Base-by-base conservation (phyloP, 345 rosid species). In the Camelina hispida region DNA sequence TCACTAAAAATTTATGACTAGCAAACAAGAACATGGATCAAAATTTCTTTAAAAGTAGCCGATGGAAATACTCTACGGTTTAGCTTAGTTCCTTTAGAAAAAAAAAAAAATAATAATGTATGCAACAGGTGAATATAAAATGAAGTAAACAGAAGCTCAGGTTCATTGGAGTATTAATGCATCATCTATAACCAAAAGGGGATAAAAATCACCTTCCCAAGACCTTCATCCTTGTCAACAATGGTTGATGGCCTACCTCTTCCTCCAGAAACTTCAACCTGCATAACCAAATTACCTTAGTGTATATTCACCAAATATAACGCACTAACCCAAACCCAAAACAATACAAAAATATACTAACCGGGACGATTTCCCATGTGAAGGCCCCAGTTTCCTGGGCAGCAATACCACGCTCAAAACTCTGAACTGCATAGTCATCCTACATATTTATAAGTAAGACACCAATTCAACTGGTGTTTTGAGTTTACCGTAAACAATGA, bases 391-490 rank as follows among this genome's bases (percentile, higher is more conserved):
- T 76, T 34, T 87, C 91, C 80, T 90, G 90, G 52, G 99, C 98
- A 78, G 98, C 96, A 78, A 95, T 92, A 69, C 97, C 97, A 74
- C 98, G 94, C 75, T 95, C 98, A 81, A 95, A 95, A 83, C 99
- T 95, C 82, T 87, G 97, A 74, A 92, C 50, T 14, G 99, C 84
- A 75, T 75, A 90, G 82, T 88, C 85, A 80, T 95, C 99, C 98
- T 92, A 81, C 85, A 75, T 38, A 63, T 69, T 53, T 59, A 66
- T 40, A 48, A 40, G 58, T 16, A 57, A 7, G 47, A 11, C 14
- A 77, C 52, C 17, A 69, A 47, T 25, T 25, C 37, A 70, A 68
- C 40, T 32, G 28, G 6, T 32, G 52, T 52, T 38, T 58, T 68
- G 55, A 68, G 15, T 32, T 64, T 20, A 11, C 71, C 15, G 55